Percentiles rank a stretch among this genome's conserved stretches.
phyloP scores from a whole-genome alignment of 140 eudicot genomes.

The Senecio squalidus region DNA sequence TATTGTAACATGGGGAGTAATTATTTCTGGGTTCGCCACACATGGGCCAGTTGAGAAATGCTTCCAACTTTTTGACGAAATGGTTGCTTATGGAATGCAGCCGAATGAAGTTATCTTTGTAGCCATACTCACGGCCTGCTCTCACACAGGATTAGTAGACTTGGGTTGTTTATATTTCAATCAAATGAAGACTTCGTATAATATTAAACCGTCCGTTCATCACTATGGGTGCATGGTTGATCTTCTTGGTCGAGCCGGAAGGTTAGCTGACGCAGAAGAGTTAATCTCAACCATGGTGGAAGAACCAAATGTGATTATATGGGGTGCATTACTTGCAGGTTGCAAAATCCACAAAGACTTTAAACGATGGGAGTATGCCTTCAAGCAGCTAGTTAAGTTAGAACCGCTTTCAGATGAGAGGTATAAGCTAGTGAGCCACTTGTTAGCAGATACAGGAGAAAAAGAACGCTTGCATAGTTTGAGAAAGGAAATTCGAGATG shows the following conservation, averaged over 20 bases:
- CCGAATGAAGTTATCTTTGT: conserved; percentile 44
- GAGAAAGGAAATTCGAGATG: conserved; percentile 18
- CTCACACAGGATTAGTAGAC: conserved; percentile 39
- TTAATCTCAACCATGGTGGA: conserved; percentile 28
- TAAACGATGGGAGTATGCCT: conserved; percentile 27
- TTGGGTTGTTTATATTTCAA: conserved; percentile 33
- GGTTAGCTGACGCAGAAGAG: conserved; percentile 37
- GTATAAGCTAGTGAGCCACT: conserved; percentile 21
- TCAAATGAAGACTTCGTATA: conserved; percentile 26
- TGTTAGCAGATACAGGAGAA: conserved; percentile 27
- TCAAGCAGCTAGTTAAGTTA: conserved; percentile 29
- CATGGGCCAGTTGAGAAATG: conserved; percentile 38
- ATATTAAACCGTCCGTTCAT: conserved; percentile 42
- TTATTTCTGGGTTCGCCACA: conserved; percentile 38
- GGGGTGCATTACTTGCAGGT: conserved; percentile 45
- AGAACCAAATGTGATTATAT: conserved; percentile 37
- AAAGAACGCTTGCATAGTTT: conserved; percentile 11
- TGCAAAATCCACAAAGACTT: conserved; percentile 33
- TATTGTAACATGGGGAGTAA: conserved; percentile 45
- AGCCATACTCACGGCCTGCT: conserved; percentile 45
- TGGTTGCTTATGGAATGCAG: conserved; percentile 20
- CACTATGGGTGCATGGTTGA: conserved; percentile 60
- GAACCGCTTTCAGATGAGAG: conserved; percentile 32
- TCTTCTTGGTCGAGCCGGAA: conserved; percentile 50
- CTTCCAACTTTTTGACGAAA: conserved; percentile 39